Conservation (phyloP, 2,329 filamentous ascomycete species). For the Emmonsia crescens region DNA sequence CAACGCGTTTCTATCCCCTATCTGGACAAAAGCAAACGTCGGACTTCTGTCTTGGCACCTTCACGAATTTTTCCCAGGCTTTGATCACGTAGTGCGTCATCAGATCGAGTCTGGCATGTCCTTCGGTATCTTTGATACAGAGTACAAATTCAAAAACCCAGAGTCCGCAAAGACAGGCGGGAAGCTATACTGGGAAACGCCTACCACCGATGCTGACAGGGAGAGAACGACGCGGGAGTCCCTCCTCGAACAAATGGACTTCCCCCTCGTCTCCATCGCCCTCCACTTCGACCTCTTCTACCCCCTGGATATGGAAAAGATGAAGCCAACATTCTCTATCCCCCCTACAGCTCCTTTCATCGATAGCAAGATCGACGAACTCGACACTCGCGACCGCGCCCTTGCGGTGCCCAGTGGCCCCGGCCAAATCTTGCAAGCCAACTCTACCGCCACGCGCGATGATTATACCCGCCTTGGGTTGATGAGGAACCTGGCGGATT, state of each 20-base stretch:
- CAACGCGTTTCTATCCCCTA: constrained; percentile 13
- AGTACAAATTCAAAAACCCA: constrained; percentile 26
- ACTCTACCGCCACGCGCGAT: constrained; percentile 26
- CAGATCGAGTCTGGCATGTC: constrained; percentile 25
- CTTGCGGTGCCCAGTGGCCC: constrained; percentile 12
- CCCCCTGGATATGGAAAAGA: constrained; percentile 10
- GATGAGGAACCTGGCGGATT: constrained; percentile 26
- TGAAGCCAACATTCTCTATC: constrained; percentile 12
- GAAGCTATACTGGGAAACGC: constrained; percentile 14
- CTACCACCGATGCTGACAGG: constrained; percentile 4
- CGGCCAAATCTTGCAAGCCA: constrained; percentile 25
- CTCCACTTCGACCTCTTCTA: constrained; percentile 25
- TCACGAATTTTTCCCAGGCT: not conserved
- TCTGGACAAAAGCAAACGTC: constrained; percentile 13
- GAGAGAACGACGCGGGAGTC: constrained; percentile 5
- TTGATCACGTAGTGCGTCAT: constrained; percentile 23
- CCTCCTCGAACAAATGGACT: constrained; percentile 26
- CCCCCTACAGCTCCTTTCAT: constrained; percentile 1
- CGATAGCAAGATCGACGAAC: constrained; percentile 1
- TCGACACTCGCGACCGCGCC: not conserved
- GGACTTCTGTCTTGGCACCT: not conserved
- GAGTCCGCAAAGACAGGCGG: constrained; percentile 19
- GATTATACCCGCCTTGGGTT: constrained; percentile 26
- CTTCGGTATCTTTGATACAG: constrained; percentile 31
- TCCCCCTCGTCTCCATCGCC: constrained; percentile 29